Evolutionary conservation across 768 basidiomycete genomes (phyloP).

Genomic region (Boletus bicolor): DNA sequence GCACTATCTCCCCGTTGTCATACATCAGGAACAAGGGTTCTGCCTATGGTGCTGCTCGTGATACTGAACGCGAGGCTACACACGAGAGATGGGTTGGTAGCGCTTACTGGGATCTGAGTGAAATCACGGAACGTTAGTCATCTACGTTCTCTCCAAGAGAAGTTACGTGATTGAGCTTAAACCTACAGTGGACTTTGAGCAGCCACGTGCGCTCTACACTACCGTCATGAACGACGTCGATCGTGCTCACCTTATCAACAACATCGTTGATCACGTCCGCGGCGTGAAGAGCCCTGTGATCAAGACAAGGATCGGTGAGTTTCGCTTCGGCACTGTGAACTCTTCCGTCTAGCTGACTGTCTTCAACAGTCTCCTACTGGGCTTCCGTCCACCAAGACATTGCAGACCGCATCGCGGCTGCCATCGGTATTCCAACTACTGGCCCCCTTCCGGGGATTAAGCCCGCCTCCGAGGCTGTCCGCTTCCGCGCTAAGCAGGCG

Average conservation of each 20-base stretch:
- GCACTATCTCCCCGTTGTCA: conserved; percentile 67
- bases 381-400: conserved; percentile 73
- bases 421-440: conserved; percentile 56
- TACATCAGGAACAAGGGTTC: conserved; percentile 52
- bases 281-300: conserved; percentile 58
- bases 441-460: conserved; percentile 54
- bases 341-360: neutral
- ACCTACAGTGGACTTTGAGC: conserved; percentile 74
- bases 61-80: conserved; percentile 35
- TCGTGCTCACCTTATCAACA: conserved; percentile 60
- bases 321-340: neutral
- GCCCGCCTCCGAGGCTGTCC: conserved; percentile 54
- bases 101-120: conserved; percentile 65
- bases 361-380: conserved; percentile 64
- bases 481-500: conserved; percentile 38
- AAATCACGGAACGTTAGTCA: conserved; percentile 75
- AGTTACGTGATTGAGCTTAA: neutral
- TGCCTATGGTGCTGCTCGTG: conserved; percentile 40
- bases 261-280: conserved; percentile 62
- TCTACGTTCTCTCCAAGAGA: neutral
- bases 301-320: conserved; percentile 65
- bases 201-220: conserved; percentile 67
- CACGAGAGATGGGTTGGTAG: conserved; percentile 79
- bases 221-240: conserved; percentile 65
- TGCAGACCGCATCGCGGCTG: conserved; percentile 75